Percentiles rank a stretch among this genome's conserved stretches.
phyloP scores from a whole-genome alignment of 495 filamentous ascomycete genomes.

The Podospora australis region DNA sequence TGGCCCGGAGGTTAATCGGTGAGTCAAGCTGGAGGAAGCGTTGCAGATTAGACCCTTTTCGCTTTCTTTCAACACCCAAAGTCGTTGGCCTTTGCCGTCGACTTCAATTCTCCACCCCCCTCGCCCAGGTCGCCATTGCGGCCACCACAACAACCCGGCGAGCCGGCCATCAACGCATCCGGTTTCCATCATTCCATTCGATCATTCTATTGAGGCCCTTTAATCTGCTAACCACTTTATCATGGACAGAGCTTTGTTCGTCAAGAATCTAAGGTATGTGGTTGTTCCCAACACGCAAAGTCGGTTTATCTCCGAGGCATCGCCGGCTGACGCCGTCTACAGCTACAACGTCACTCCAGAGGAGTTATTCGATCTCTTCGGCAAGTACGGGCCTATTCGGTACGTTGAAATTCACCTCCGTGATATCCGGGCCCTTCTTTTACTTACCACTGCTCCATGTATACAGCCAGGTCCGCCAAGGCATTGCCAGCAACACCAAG shows the following conservation, averaged over 20 bases:
- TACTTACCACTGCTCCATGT: slow-evolving; percentile 21
- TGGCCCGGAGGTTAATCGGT: slow-evolving; percentile 94
- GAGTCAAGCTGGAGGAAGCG: slow-evolving; percentile 30
- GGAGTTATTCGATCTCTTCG: slow-evolving; percentile 90
- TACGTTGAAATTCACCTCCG: slow-evolving; percentile 45
- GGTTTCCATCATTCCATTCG: slow-evolving; percentile 8
- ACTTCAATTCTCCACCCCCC: background rate
- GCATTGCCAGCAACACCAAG: slow-evolving; percentile 94
- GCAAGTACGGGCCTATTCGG: slow-evolving; percentile 91
- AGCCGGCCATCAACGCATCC: background rate
- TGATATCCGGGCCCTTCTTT: background rate
- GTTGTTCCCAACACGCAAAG: background rate
- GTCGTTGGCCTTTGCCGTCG: background rate
- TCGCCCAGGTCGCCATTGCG: background rate
- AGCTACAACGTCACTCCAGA: slow-evolving; percentile 95
- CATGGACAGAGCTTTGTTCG: slow-evolving; percentile 77
- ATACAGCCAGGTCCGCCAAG: slow-evolving; percentile 90
- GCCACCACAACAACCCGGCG: background rate
- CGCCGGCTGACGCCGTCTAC: slow-evolving; percentile 19
- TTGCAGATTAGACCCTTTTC: slow-evolving; percentile 1
- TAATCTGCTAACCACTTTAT: slow-evolving; percentile 28
- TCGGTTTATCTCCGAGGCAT: slow-evolving; percentile 1
- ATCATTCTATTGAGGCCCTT: slow-evolving; percentile 1
- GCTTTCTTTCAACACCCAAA: slow-evolving; percentile 2
- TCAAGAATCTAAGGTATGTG: slow-evolving; percentile 89